Evolutionary conservation across 768 basidiomycete genomes (phyloP).

Genomic region (Fomitopsis pulvina): DNA sequence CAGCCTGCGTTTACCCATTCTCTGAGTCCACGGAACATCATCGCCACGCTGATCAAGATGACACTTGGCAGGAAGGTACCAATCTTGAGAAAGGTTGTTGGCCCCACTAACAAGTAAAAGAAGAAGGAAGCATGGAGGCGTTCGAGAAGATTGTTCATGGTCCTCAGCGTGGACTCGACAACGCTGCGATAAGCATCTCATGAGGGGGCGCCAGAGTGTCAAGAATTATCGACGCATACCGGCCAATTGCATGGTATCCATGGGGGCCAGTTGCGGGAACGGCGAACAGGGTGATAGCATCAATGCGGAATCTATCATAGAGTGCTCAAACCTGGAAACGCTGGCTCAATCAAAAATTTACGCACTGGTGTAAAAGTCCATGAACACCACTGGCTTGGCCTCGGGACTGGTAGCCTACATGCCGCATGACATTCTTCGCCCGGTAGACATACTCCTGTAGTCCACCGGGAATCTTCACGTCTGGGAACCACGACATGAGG

Average conservation of each 20-base stretch:
- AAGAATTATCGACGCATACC: conserved; percentile 39
- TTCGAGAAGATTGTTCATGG: conserved; percentile 91
- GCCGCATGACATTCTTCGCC: conserved; percentile 61
- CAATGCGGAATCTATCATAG: conserved; percentile 77
- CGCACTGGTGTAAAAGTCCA: conserved; percentile 82
- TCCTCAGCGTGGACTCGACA: conserved; percentile 82
- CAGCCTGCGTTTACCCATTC: conserved; percentile 68
- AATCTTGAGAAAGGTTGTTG: conserved; percentile 76
- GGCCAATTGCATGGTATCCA: conserved; percentile 89
- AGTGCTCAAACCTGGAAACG: background rate
- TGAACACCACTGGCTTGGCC: conserved; percentile 87
- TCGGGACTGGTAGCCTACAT: conserved; percentile 66
- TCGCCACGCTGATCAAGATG: conserved; percentile 73
- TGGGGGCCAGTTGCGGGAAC: conserved; percentile 87
- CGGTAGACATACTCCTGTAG: conserved; percentile 49
- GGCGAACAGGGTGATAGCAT: conserved; percentile 88
- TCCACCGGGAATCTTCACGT: conserved; percentile 33
- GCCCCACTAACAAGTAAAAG: conserved; percentile 77
- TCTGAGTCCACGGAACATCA: conserved; percentile 79
- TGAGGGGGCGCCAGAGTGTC: background rate
- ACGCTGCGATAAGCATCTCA: conserved; percentile 36
- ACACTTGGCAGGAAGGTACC: conserved; percentile 87
- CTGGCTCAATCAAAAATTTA: conserved; percentile 5
- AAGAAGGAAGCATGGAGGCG: conserved; percentile 97
- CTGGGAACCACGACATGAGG: conserved; percentile 42